phyloP scores from a whole-genome alignment of 2,329 filamentous ascomycete genomes.

The Aspergillus hortae region DNA sequence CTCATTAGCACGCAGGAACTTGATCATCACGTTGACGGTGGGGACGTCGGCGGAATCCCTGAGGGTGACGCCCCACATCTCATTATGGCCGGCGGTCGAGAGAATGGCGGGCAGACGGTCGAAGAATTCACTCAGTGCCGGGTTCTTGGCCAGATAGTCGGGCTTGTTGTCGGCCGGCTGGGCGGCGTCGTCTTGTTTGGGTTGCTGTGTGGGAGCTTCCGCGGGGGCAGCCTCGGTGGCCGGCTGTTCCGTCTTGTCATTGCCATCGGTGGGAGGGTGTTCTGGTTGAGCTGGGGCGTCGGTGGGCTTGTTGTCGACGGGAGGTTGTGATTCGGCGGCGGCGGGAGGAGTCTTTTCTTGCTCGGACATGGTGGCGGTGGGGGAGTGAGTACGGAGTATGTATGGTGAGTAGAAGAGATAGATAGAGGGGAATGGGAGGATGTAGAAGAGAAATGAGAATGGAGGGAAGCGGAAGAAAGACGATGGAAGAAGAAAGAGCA shows the following conservation, averaged over 20 bases:
- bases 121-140: slow-evolving; percentile 55
- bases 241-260: slow-evolving; percentile 12
- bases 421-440: neutral
- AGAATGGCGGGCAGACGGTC: slow-evolving; percentile 57
- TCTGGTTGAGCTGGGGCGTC: neutral
- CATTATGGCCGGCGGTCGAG: slow-evolving; percentile 57
- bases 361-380: slow-evolving; percentile 1
- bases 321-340: neutral
- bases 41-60: slow-evolving; percentile 57
- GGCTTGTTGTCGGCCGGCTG: slow-evolving; percentile 22
- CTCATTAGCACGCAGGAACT: slow-evolving; percentile 88
- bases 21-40: slow-evolving; percentile 81
- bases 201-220: slow-evolving; percentile 5
- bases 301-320: neutral
- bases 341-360: slow-evolving; percentile 2
- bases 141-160: slow-evolving; percentile 34
- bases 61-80: slow-evolving; percentile 85
- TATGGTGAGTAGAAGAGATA: neutral
- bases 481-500: slow-evolving; percentile 3
- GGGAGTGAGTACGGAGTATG: neutral
- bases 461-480: neutral
- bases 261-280: slow-evolving; percentile 1
- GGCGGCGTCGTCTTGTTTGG: slow-evolving; percentile 23
- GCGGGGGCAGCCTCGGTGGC: neutral
- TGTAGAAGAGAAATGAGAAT: neutral